Base-by-base conservation (phyloP, 306 rosid genomes). In the Rubus parviflorus region DNA sequence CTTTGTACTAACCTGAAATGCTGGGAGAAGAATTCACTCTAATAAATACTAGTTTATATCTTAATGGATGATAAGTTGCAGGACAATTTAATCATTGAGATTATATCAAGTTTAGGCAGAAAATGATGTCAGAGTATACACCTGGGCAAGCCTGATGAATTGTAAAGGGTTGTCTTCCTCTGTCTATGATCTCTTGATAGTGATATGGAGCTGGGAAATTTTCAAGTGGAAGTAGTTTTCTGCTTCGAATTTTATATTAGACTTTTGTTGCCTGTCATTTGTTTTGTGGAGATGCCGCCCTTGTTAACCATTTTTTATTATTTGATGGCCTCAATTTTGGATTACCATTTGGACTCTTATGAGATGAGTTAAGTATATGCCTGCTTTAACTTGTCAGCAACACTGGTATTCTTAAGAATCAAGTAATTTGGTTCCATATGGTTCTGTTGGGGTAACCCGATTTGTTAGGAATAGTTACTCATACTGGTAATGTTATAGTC, bases 331-430 rank as follows among this genome's bases (percentile, higher is more conserved):
- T 43, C 6, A 58, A 58, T 43, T 22, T 73, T 22, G 77, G 77
- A 54, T 57, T 57, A 43, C 54, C 54, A 73, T 60, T 74, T 74
- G 77, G 69, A 74, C 57, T 23, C 57, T 60, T 25, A 7, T 1
- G 2, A 43, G 45, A 23, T 23, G 77, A 22, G 53, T 74, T 58
- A 1, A 8, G 68, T 74, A 48, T 43, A 46, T 43, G 77, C 68
- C 30, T 57, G 54, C 53, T 73, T 58, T 72, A 72, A 57, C 67
- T 54, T 73, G 66, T 56, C 42, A 54, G 42, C 42, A 73, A 73
- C 67, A 61, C 23, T 22, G 51, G 22, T 40, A 19, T 53, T 54
- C 20, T 54, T 5, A 40, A 41, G 12, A 72, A 40, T 54, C 52
- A 45, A 72, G 48, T 73, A 16, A 41, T 22, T 73, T 57, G 54